phyloP scores from a whole-genome alignment of 75 land plant species.

The Chamaecyparis obtusa region DNA sequence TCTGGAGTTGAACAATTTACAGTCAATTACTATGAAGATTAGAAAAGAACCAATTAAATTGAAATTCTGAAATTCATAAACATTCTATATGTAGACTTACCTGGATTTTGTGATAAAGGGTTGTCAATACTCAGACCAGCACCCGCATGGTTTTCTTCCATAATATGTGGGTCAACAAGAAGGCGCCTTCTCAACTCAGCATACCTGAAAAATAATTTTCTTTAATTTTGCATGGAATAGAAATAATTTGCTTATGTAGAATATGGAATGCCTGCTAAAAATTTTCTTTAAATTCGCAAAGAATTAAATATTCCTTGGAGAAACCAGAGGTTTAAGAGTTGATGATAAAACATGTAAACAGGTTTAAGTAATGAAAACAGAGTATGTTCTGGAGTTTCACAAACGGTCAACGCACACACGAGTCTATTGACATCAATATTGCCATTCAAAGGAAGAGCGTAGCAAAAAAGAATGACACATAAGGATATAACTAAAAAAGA shows the following conservation, averaged over 20 bases:
- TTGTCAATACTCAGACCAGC: conserved; percentile 64
- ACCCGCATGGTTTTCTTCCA: conserved; percentile 52
- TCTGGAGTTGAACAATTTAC: conserved; percentile 41
- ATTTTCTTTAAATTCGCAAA: neutral
- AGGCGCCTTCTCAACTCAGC: conserved; percentile 75
- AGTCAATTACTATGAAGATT: neutral
- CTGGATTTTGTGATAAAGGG: conserved; percentile 92
- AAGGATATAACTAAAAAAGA: neutral
- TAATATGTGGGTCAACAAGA: conserved; percentile 74
- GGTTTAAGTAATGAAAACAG: neutral
- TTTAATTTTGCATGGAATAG: neutral
- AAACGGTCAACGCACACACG: neutral
- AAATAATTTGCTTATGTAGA: neutral
- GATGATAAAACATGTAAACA: neutral
- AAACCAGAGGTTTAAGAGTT: neutral
- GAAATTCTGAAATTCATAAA: neutral
- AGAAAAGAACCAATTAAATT: neutral
- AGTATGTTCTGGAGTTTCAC: neutral
- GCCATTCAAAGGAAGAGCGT: neutral
- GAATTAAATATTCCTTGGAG: neutral
- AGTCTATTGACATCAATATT: neutral
- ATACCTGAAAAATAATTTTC: conserved; percentile 47
- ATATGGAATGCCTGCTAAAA: neutral
- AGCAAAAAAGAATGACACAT: neutral
- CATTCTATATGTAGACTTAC: conserved; percentile 19